Evolutionary conservation across 768 basidiomycete genomes (phyloP).

Genomic region (Tulasnella sp.): DNA sequence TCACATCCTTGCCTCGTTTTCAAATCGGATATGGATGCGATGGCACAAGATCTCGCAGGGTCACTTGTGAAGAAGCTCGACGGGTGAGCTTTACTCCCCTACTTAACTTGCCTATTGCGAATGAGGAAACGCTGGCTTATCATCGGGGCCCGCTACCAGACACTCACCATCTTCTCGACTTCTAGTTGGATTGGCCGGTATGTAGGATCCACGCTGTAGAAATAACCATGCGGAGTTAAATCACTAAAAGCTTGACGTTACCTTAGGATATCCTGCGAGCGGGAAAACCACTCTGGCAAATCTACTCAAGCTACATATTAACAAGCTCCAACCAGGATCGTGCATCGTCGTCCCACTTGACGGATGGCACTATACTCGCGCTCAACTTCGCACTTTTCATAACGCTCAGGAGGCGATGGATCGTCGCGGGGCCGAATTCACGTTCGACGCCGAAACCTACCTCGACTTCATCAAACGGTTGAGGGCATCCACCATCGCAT

Average conservation of each 20-base stretch:
- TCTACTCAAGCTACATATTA: conserved; percentile 44
- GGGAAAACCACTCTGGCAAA: conserved; percentile 75
- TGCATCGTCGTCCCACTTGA: conserved; percentile 59
- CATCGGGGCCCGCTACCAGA: background rate
- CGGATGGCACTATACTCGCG: conserved; percentile 84
- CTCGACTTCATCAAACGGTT: conserved; percentile 53
- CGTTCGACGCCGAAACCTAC: conserved; percentile 72
- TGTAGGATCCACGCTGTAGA: background rate
- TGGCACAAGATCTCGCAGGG: conserved; percentile 33
- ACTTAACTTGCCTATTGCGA: background rate
- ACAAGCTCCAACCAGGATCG: conserved; percentile 24
- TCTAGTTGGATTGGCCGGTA: conserved; percentile 55
- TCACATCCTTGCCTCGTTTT: too few relatives aligned
- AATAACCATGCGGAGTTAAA: background rate
- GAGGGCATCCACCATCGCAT: conserved; percentile 30
- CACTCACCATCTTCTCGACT: conserved; percentile 32
- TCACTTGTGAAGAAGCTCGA: conserved; percentile 29
- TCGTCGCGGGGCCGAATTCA: conserved; percentile 81
- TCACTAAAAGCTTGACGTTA: background rate
- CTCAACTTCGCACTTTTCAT: conserved; percentile 62
- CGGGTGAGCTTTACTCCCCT: conserved; percentile 19
- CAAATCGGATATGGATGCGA: too few relatives aligned
- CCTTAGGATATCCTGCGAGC: conserved; percentile 57
- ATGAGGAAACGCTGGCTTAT: background rate
- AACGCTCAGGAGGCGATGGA: conserved; percentile 71